Evolutionary conservation across 2,329 filamentous ascomycete species (phyloP), one percentile per base, ranked within the genome.

Genomic region (Xylaria sp.): DNA sequence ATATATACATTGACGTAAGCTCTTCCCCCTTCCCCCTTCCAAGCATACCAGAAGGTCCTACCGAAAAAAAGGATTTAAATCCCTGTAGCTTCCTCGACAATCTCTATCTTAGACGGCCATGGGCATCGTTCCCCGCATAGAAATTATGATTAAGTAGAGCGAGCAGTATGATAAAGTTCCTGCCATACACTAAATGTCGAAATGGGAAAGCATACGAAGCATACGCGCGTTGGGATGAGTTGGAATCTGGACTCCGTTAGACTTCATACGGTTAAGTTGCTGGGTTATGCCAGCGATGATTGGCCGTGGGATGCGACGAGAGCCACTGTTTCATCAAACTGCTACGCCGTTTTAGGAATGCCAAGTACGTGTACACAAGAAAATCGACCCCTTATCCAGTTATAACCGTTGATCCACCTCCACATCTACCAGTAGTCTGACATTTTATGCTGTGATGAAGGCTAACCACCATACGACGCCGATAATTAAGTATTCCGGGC

Each of bases 351-450:
- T 48, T 48, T 47, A 47, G 57, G 62, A 62, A 65, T 62, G 65
- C 60, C 60, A 63, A 68, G 66, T 58, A 32, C 55, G 55, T 58
- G 37, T 29, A 44, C 55, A 27, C 37, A 29, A 44, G 55, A 29
- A 59, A 32, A 59, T 21, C 12, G 23, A 50, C 62, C 63, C 66
- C 65, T 44, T 69, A 63, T 47, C 64, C 68, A 61, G 35, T 59
- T 61, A 64, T 67, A 61, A 12, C 60, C 47, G 40, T 18, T 51
- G 58, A 60, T 70, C 65, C 58, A 70, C 68, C 61, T 29, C 58
- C 5, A 47, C 4, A 35, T 40, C 37, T 37, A n/a, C n/a, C n/a
- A n/a, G 18, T 16, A 18, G 16, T 54, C 27, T 32, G 5, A 32
- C 18, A 12, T 25, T 60, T 65, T 40, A 68, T 68, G 44, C 51